Base-by-base conservation (phyloP, 257 asterid genomes). In the Lycium ferocissimum region DNA sequence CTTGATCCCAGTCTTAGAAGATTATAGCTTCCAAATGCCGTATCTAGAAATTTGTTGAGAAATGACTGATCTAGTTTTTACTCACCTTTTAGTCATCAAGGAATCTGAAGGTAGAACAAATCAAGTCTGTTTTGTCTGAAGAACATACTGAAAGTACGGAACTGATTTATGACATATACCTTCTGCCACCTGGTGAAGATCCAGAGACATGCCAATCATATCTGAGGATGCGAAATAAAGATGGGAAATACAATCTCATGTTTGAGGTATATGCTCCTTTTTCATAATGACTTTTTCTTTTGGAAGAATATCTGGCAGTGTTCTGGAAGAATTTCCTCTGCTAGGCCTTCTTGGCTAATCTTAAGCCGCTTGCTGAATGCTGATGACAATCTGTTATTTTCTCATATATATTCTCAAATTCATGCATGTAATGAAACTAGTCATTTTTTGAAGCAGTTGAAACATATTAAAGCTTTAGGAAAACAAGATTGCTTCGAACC, bases 141-240 rank as follows among this genome's bases (percentile, higher is more conserved):
- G 98, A 90, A 70, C 93, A 88, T 45, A 40, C 89, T 70, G 98
- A 95, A 87, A 83, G 92, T 79, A 90, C 86, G 2, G 99, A 97
- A 89, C 93, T 92, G 87, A 95, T 94, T 49, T 95, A 95, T 82
- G 99, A 97, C 89, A 97, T 97, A 69, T 97, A 91, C 90, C 99
- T 97, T 90, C 89, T 97, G 75, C 99, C 99, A 53, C 99, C 99
- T 63, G 99, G 99, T 70, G 99, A 97, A 88, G 99, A 97, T 91
- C 94, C 99, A 51, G 98, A 97, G 89, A 91, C 97, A 45, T 97
- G 99, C 87, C 98, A 95, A 88, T 97, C 99, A 71, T 97, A 97
- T 89, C 89, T 97, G 86, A 93, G 99, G 92, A 97, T 97, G 99
- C 94, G 99, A 54, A 97, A 97, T 87, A 95, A 91, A 89, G 99